Evolutionary conservation across 805 yeast species (phyloP), one percentile per base, ranked within the genome.

Genomic region (Hanseniaspora mollemarum): DNA sequence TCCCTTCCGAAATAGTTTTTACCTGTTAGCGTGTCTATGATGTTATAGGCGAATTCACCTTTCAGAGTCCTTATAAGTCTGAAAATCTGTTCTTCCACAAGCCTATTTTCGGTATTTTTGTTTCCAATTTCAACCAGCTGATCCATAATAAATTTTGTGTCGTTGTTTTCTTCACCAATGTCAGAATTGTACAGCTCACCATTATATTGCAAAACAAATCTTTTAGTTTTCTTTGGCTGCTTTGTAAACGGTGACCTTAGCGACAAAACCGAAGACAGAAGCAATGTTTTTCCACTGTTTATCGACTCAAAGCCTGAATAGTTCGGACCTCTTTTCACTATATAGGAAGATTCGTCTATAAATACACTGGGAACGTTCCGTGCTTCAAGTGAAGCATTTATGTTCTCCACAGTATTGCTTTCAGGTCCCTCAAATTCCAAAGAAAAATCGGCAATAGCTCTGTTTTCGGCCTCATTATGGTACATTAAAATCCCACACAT

Each of bases 41-140:
- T 71, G 63, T 63, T 62, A 62, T 68, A 78, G 0, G 98, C 92
- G 69, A 81, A 92, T 60, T 90, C 98, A 1, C 99, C 99, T 28
- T 75, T 72, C 18, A 87, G 16, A 2, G 31, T 28, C 33, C 40
- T 40, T 13, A 51, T 41, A 7, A 51, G 57, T 1, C 45, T 48
- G 7, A 66, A 60, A 1, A 86, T 60, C 0, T 77, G 45, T 4
- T 32, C n/a, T 13, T 48, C 45, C 8, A 40, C 32, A 22, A 16
- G n/a, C 16, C 18, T 15, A 3, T 40, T 66, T 1, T 64, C 54
- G 1, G 67, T 43, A 2, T 81, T 63, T 21, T 77, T 72, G 1
- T 54, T 53, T 1, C 62, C 60, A 15, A 46, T 26, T 6, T 49
- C 50, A 12, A 56, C 46, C 28, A 83, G 60, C 28, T 58, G 58